Evolutionary conservation across 768 basidiomycete species (phyloP), one percentile per base, ranked within the genome.

Genomic region (Trametes cinnabarina): DNA sequence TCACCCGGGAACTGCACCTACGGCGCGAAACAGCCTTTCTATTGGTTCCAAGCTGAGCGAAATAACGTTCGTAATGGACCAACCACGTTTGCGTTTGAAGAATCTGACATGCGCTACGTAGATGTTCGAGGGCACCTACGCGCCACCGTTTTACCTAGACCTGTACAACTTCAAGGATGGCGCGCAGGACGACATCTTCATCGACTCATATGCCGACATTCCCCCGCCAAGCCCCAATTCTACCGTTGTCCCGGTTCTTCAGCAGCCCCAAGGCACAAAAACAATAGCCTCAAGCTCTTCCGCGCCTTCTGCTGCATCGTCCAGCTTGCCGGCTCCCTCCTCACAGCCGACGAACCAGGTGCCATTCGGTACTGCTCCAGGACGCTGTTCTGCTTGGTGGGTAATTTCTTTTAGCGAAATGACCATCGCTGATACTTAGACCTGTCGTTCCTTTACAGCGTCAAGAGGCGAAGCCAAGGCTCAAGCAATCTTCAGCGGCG

Each of bases 151-250:
- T 55, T 92, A 92, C 71, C 83, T 78, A 63, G 79, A 82, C 57
- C 71, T 83, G 17, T 91, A 88, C 76, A 85, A 86, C 64, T 92
- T 88, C 69, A 60, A 64, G n/a, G 84, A 92, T 65, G 89, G 90
- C 8, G 74, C 88, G 0, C 90, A 92, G 68, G 68, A 79, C 57
- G 87, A 90, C 68, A 89, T 90, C 60, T 90, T 91, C 69, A 72
- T 76, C 50, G 78, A 83, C 66, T 85, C 79, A 3, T 85, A 86
- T 64, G 63, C 64, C 4, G 42, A 35, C 17, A 57, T 54, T 52
- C 46, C 73, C 0, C 40, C 62, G 6, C 69, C 69, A 3, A 63
- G 64, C 39, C 58, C 66, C 4, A 68, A 69, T 51, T 58, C 57
- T 40, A 71, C 68, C 2, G 57, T 63, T 17, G 60, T 71, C 2